These are phyloP conservation scores for Ceratobasidium papillatum DNA, from an alignment of 1,284 basidiomycete species.

Conservation along the genomic window DNA sequence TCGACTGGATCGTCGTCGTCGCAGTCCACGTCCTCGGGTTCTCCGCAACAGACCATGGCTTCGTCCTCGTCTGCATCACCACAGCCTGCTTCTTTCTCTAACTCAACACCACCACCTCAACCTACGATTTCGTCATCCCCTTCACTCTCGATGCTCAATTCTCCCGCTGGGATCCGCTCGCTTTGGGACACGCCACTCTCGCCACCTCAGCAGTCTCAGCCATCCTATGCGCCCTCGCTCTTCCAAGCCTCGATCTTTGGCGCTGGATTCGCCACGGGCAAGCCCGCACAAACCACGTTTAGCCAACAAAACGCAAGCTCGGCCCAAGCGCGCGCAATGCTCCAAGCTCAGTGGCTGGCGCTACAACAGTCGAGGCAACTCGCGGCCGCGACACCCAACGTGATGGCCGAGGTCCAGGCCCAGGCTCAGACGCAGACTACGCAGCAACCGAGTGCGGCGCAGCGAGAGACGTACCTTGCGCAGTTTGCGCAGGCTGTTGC, in stretches of 20 bases:
- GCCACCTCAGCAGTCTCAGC: background rate
- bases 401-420: slow-evolving; percentile 1
- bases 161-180: slow-evolving; percentile 7
- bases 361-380: slow-evolving; percentile 16
- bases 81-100: background rate
- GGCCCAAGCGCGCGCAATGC: slow-evolving; percentile 22
- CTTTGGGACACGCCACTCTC: background rate
- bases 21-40: background rate
- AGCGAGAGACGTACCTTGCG: slow-evolving; percentile 18
- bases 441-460: slow-evolving; percentile 46
- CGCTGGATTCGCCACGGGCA: slow-evolving; percentile 15
- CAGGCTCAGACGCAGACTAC: background rate
- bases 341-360: slow-evolving; percentile 33
- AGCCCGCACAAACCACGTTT: background rate
- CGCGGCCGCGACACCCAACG: slow-evolving; percentile 4
- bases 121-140: slow-evolving; percentile 29
- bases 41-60: background rate
- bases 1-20: background rate
- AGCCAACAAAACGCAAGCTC: slow-evolving; percentile 19
- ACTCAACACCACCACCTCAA: background rate
- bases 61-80: slow-evolving; percentile 15
- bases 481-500: slow-evolving; percentile 44
- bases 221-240: slow-evolving; percentile 18
- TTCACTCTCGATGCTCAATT: slow-evolving; percentile 35
- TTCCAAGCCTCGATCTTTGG: slow-evolving; percentile 43